Conservation (phyloP, 192 early-diverging fungal species). For the Coemansia sp. region DNA sequence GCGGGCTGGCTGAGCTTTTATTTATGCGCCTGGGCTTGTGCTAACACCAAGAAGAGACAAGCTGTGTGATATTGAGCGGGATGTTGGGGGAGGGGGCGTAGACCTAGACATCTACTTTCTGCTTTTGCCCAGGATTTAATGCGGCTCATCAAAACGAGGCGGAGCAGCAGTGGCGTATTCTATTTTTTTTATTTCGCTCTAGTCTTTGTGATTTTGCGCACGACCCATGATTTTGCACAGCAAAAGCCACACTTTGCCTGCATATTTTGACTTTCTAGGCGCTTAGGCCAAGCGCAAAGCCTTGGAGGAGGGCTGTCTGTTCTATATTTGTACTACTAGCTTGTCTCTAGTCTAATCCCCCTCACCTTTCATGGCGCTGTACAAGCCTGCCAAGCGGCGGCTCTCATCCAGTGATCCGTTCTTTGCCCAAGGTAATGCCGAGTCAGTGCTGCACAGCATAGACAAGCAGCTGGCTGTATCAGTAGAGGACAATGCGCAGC, state of each 20-base stretch:
- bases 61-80: neutral
- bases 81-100: neutral
- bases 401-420: constrained; percentile 35
- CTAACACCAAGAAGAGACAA: neutral
- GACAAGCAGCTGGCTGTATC: constrained; percentile 16
- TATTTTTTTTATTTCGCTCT: constrained; percentile 1
- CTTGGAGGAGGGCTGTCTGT: neutral
- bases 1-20: neutral
- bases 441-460: constrained; percentile 20
- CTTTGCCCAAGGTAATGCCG: constrained; percentile 46
- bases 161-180: constrained; percentile 4
- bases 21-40: neutral
- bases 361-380: constrained; percentile 15
- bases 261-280: constrained; percentile 9
- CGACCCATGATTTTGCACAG: neutral
- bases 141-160: constrained; percentile 1
- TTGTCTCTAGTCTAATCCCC: neutral
- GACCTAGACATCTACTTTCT: neutral
- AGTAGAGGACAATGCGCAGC: constrained; percentile 5
- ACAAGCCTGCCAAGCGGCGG: constrained; percentile 49
- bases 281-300: neutral
- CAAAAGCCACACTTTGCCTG: constrained; percentile 4
- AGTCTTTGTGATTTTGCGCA: neutral
- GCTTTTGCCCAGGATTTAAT: neutral
- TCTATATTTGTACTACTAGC: neutral